A percentile compares a stretch with the other conserved stretches of the same genome.
phyloP scores from a whole-genome alignment of 2,329 filamentous ascomycete genomes.

The Aspergillus thermomutatus region DNA sequence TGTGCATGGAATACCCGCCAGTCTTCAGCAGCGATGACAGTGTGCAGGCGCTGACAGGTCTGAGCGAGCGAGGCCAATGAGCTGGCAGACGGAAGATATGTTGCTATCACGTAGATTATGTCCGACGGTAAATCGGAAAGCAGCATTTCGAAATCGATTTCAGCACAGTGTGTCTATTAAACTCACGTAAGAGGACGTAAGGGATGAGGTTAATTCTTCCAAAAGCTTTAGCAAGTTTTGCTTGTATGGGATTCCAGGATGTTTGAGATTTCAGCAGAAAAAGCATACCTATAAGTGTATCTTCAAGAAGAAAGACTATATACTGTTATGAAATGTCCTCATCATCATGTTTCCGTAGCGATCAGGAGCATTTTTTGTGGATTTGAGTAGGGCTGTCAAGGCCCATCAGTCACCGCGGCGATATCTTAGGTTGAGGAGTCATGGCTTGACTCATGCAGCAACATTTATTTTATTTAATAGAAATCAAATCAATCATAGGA shows the following conservation, averaged over 20 bases:
- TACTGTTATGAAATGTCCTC: neutral
- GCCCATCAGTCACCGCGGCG: conserved; percentile 2
- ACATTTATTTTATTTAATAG: neutral
- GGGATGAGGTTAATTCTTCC: neutral
- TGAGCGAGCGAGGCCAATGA: conserved; percentile 44
- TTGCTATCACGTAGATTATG: conserved; percentile 42
- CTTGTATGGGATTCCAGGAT: neutral
- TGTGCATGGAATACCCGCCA: conserved; percentile 49
- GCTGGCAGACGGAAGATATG: conserved; percentile 44
- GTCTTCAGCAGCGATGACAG: conserved; percentile 46
- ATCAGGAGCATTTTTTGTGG: neutral
- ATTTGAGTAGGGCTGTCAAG: neutral
- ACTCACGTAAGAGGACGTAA: neutral
- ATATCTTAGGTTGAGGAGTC: conserved; percentile 1
- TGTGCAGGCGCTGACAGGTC: conserved; percentile 46
- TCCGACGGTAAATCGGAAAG: conserved; percentile 40
- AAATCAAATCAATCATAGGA: neutral
- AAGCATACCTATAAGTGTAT: neutral
- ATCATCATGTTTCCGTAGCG: neutral
- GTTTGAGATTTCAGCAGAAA: neutral
- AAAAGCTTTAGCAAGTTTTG: neutral
- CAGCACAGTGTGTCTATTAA: neutral
- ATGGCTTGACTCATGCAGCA: conserved; percentile 7
- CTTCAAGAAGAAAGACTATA: neutral
- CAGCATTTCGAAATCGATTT: conserved; percentile 16